Conservation (phyloP, 2,329 filamentous ascomycete species). For the Aurifilum marmelostoma region DNA sequence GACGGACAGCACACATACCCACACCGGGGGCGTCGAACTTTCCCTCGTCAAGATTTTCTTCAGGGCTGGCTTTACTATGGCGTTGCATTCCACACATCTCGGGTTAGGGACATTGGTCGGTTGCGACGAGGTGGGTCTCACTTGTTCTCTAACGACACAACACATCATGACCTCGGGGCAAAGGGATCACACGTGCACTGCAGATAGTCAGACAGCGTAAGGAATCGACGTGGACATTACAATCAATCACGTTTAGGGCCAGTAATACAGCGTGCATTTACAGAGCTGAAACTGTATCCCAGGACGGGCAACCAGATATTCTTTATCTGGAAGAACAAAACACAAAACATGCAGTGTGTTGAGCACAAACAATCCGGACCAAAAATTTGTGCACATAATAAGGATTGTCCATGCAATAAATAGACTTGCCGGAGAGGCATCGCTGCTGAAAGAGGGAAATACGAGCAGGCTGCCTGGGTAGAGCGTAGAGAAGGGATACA, state of each 20-base stretch:
- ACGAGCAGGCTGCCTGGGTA: no score
- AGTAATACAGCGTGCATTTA: neutral
- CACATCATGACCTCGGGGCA: slow-evolving; percentile 19
- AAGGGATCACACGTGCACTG: slow-evolving; percentile 25
- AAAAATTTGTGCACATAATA: neutral
- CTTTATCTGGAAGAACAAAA: neutral
- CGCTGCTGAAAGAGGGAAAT: no score
- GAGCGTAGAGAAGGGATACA: no score
- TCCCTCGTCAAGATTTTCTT: slow-evolving; percentile 20
- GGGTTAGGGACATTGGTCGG: slow-evolving; percentile 16
- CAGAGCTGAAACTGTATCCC: neutral
- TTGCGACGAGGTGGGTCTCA: slow-evolving; percentile 24
- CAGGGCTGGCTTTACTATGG: slow-evolving; percentile 24
- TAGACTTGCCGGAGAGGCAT: accelerated
- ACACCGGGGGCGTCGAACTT: slow-evolving; percentile 19
- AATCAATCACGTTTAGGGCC: slow-evolving; percentile 2
- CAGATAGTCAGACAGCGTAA: slow-evolving; percentile 31
- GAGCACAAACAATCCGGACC: neutral
- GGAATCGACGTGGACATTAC: slow-evolving; percentile 28
- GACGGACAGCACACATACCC: slow-evolving; percentile 15
- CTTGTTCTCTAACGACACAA: slow-evolving; percentile 26
- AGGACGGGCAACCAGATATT: neutral
- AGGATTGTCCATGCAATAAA: neutral
- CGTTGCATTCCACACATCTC: slow-evolving; percentile 27
- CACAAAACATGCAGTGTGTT: neutral